Base-by-base conservation (phyloP, 73 alveolate genomes). In the Strombidium stylifer region DNA sequence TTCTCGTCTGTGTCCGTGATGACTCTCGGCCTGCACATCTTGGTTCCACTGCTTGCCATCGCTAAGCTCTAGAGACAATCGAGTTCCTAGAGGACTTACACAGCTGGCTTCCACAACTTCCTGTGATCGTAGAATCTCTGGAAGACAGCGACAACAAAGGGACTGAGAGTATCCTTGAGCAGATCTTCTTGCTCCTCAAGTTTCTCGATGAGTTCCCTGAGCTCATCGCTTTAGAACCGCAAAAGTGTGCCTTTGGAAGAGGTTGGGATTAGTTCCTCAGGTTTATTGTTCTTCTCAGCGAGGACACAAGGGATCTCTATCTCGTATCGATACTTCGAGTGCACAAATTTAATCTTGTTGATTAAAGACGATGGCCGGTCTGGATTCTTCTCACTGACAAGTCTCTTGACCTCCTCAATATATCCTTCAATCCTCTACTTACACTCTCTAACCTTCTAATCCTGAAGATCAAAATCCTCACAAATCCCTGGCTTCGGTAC, bases 241-340 rank as follows among this genome's bases (percentile, higher is more conserved):
- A 81, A 55, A 42, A 18, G 72, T 0, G 84, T 85, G 28, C 74
- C 58, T 30, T 80, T 59, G 37, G 70, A 67, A 0, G 90, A 81
- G 5, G 96, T 82, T 45, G 59, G 60, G n/a, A 72, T 84, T 34
- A 72, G 49, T 26, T 73, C 85, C 26, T 45, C 44, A 0, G 96
- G 90, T 58, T 81, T 86, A 51, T 62, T 54, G 26, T 82, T 65
- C n/a, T 81, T 82, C 42, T 67, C 69, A 2, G 75, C 80, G n/a
- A 28, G 49, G 23, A 57, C 39, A 1, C 47, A 72, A 20, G 96
- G 96, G 39, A 86, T 74, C 53, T 86, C 92, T 12, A 86, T 32
- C 57, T 86, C 91, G 52, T 78, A 86, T 48, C 90, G 30, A 12
- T 44, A 66, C 68, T 82, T 86, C 0, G 87, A 79, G 53, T 86